Conservation (phyloP, 2,329 filamentous ascomycete genomes). For the Berkeleyomyces basicola region DNA sequence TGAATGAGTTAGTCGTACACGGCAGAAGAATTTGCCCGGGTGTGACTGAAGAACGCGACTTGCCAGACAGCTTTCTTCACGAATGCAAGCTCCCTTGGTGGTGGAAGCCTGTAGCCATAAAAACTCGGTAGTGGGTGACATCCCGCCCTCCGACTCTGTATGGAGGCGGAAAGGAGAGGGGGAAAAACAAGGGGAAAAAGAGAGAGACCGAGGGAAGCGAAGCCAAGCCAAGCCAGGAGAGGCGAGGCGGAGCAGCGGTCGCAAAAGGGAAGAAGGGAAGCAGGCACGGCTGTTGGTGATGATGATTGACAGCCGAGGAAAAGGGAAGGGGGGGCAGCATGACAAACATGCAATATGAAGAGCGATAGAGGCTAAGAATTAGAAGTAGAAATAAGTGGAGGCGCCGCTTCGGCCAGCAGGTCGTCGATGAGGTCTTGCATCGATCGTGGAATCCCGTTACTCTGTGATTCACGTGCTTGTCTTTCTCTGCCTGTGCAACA, state of each 20-base stretch:
- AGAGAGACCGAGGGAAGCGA: background rate
- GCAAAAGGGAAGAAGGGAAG: background rate
- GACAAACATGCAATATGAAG: too few species aligned
- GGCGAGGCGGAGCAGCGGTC: background rate
- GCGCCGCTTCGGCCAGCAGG: too few species aligned
- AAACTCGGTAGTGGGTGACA: too few species aligned
- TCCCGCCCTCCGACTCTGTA: too few species aligned
- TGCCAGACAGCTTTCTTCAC: background rate
- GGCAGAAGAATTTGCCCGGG: background rate
- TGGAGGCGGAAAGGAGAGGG: background rate
- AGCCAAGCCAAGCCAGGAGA: background rate
- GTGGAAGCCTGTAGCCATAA: background rate
- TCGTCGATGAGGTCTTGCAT: too few species aligned
- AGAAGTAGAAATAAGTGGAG: too few species aligned
- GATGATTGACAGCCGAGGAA: background rate
- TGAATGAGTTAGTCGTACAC: background rate
- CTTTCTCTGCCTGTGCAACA: background rate
- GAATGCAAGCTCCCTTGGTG: background rate
- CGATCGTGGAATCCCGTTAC: background rate
- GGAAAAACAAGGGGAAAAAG: background rate
- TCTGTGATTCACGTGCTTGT: background rate
- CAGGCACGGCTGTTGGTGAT: background rate
- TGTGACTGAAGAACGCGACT: background rate
- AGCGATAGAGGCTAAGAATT: too few species aligned
- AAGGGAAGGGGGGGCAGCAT: background rate